Percentiles rank a stretch among this genome's conserved stretches.
phyloP scores from a whole-genome alignment of 768 basidiomycete genomes.

The Boletus sp. region DNA sequence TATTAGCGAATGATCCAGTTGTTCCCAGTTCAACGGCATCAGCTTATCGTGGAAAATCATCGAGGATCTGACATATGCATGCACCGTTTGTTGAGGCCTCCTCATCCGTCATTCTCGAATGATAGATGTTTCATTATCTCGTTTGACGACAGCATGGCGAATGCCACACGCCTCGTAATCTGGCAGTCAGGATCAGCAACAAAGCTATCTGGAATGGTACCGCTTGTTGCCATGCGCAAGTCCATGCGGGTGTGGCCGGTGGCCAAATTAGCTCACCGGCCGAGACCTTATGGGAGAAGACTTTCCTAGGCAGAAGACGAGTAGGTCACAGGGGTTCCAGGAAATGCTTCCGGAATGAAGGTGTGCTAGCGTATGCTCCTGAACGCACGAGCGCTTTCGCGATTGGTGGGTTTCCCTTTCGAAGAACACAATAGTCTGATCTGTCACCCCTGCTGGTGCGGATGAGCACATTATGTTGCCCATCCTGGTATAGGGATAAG shows the following conservation, averaged over 20 bases:
- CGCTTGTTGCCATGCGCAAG: not conserved
- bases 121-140: not conserved
- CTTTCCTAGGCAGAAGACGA: slow-evolving; percentile 5
- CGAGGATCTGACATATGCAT: not conserved
- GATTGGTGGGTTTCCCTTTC: slow-evolving; percentile 21
- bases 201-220: not conserved
- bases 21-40: not conserved
- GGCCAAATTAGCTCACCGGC: slow-evolving; percentile 19
- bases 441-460: not conserved
- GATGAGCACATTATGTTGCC: not conserved
- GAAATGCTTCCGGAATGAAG: slow-evolving; percentile 15
- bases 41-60: slow-evolving; percentile 11
- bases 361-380: slow-evolving; percentile 3
- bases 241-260: slow-evolving; percentile 7
- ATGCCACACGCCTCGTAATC: slow-evolving; percentile 1
- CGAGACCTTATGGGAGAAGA: not conserved
- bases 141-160: slow-evolving; percentile 7
- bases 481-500: slow-evolving; percentile 15
- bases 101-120: not conserved
- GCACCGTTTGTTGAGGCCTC: not conserved
- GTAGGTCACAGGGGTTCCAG: slow-evolving; percentile 8
- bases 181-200: not conserved
- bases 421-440: slow-evolving; percentile 2
- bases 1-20: not conserved
- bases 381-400: slow-evolving; percentile 18